These are phyloP conservation scores for Pythium angustatum DNA, from an alignment of 352 stramenopile species.

Conservation along the genomic window DNA sequence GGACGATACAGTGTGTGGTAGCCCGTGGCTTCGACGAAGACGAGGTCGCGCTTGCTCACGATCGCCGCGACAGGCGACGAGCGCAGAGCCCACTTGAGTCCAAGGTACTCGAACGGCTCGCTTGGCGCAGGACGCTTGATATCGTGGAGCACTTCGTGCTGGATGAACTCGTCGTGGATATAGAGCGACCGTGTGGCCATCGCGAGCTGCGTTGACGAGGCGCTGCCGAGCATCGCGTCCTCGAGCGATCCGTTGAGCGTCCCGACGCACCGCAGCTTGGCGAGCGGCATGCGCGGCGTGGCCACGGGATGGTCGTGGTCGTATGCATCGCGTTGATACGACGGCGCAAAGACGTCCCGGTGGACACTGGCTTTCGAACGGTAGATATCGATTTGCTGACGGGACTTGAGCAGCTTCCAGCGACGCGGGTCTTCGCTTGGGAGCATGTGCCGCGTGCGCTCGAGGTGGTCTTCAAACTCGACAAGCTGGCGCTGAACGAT, in stretches of 20 bases:
- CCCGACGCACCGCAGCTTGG: neutral
- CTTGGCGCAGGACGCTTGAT: neutral
- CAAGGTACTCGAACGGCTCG: slow-evolving; percentile 12
- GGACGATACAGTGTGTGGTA: neutral
- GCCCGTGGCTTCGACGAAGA: slow-evolving; percentile 4
- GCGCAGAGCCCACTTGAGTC: slow-evolving; percentile 7
- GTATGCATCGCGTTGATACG: neutral
- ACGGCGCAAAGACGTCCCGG: slow-evolving; percentile 1
- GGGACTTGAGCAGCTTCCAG: slow-evolving; percentile 18
- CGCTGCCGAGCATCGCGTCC: slow-evolving; percentile 9
- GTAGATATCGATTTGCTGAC: slow-evolving; percentile 10
- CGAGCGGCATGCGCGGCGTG: neutral
- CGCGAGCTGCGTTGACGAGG: neutral
- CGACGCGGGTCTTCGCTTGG: slow-evolving; percentile 2
- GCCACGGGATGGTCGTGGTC: neutral
- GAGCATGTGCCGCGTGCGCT: neutral
- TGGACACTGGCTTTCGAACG: neutral
- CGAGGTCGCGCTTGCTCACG: neutral
- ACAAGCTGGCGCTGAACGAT: neutral
- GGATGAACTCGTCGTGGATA: slow-evolving; percentile 8
- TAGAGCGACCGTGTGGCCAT: slow-evolving; percentile 2
- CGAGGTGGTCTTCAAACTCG: neutral
- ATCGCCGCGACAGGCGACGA: neutral
- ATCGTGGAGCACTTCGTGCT: slow-evolving; percentile 5
- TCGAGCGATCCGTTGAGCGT: neutral